These are phyloP conservation scores for Phytopythium helicoides DNA, from an alignment of 352 stramenopile genomes.

Conservation along the genomic window DNA sequence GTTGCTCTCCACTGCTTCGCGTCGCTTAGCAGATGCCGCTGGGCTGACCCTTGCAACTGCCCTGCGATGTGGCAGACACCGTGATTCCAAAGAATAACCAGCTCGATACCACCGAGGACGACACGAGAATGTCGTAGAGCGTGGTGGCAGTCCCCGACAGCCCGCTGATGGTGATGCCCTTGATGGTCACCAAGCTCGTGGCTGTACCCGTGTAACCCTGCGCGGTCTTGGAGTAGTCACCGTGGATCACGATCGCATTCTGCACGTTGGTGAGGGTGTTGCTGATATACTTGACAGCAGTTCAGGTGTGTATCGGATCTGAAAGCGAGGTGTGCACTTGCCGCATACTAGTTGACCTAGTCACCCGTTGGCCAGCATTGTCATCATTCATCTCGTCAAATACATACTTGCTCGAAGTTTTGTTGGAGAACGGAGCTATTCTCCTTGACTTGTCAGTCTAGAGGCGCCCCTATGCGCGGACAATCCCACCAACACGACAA, in stretches of 20 bases:
- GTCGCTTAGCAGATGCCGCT: constrained; percentile 11
- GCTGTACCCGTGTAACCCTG: constrained; percentile 22
- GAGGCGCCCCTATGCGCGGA: no score
- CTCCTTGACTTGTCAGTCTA: no score
- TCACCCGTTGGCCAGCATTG: no score
- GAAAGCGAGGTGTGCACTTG: no score
- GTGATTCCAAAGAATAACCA: constrained; percentile 17
- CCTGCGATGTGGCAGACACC: constrained; percentile 5
- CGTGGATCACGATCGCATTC: constrained; percentile 28
- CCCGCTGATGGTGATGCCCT: constrained; percentile 20
- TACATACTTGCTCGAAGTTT: no score
- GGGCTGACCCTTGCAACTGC: constrained; percentile 17
- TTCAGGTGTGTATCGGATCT: constrained; percentile 30
- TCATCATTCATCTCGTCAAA: no score
- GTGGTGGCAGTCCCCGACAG: constrained; percentile 22
- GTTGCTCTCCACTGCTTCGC: no score
- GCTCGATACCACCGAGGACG: constrained; percentile 15
- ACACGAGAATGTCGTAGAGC: constrained; percentile 26
- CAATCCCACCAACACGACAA: no score
- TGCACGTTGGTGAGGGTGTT: constrained; percentile 11
- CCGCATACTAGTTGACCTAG: no score
- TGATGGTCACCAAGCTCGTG: constrained; percentile 21
- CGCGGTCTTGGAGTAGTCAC: constrained; percentile 26
- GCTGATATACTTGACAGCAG: constrained; percentile 14
- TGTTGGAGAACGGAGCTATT: no score